A percentile compares a stretch with the other conserved stretches of the same genome.
These are phyloP conservation scores for Cetraspora pellucida DNA, from an alignment of 192 early-diverging fungal species.

Conservation along the genomic window DNA sequence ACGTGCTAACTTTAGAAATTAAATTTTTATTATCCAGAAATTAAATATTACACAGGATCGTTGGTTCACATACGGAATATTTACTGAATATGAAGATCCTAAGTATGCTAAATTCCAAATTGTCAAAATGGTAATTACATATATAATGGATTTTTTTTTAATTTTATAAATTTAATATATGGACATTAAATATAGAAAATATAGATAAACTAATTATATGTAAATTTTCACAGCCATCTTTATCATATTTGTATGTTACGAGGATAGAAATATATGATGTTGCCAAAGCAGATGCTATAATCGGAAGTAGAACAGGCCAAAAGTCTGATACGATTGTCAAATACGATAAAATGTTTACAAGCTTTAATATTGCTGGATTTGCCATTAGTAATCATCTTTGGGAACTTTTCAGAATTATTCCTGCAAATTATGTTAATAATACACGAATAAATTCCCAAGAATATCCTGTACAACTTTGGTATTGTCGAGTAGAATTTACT, in stretches of 20 bases:
- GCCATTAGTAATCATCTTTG: constrained; percentile 22
- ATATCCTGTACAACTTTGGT: constrained; percentile 10
- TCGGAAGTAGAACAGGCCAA: neutral
- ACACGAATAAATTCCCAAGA: neutral
- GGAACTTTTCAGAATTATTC: constrained; percentile 28
- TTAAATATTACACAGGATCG: constrained; percentile 13
- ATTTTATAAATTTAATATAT: too few relatives aligned
- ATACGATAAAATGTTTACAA: constrained; percentile 12
- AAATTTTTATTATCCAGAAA: too few relatives aligned
- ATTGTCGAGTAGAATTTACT: constrained; percentile 13
- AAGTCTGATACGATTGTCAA: neutral
- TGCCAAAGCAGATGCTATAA: neutral
- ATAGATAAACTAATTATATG: neutral
- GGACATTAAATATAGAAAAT: neutral
- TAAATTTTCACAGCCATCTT: constrained; percentile 15
- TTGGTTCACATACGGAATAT: constrained; percentile 17
- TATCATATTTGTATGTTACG: constrained; percentile 22
- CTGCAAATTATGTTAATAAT: neutral
- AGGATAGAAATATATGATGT: neutral
- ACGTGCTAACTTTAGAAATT: too few relatives aligned
- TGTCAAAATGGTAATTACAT: constrained; percentile 30
- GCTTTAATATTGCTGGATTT: constrained; percentile 19
- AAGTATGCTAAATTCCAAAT: constrained; percentile 21
- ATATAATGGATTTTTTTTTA: neutral
- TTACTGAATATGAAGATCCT: constrained; percentile 26